Evolutionary conservation across 192 early-diverging fungal genomes (phyloP).

Genomic region (Phlyctochytrium arcticum): DNA sequence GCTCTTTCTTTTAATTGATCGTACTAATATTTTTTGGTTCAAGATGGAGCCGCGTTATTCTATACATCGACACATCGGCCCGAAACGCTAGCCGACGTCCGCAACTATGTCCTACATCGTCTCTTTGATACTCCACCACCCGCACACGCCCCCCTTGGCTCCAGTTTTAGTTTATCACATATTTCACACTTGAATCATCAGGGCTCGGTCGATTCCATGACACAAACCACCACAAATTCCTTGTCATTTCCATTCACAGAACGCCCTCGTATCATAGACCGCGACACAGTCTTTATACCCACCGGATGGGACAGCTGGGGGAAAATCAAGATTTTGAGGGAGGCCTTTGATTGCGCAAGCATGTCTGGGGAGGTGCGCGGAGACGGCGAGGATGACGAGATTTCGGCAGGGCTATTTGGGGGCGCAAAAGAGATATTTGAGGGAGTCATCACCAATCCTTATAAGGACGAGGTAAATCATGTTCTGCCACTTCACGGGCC

Average conservation of each 20-base stretch:
- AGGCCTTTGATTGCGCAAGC: slow-evolving; percentile 28
- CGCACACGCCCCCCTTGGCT: background rate
- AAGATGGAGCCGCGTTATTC: slow-evolving; percentile 86
- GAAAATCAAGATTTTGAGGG: slow-evolving; percentile 65
- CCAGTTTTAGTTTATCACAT: no score
- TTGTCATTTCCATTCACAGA: slow-evolving; percentile 29
- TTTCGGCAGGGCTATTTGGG: background rate
- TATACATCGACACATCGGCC: slow-evolving; percentile 83
- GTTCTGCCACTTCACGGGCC: no score
- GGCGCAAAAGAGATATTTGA: slow-evolving; percentile 28
- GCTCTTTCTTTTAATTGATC: background rate
- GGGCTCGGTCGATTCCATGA: no score
- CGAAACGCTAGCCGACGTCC: slow-evolving; percentile 68
- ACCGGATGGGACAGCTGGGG: slow-evolving; percentile 91
- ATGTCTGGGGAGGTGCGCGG: slow-evolving; percentile 61
- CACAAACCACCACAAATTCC: background rate
- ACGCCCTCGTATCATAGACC: slow-evolving; percentile 79
- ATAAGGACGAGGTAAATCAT: slow-evolving; percentile 13
- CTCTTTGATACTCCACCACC: slow-evolving; percentile 39
- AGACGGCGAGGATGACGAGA: slow-evolving; percentile 15
- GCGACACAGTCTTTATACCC: slow-evolving; percentile 84
- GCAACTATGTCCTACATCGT: slow-evolving; percentile 77
- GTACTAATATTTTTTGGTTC: background rate
- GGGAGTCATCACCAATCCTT: slow-evolving; percentile 24
- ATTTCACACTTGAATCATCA: no score